These are phyloP conservation scores for Allium sativum DNA, from an alignment of 106 monocot species.

Conservation along the genomic window DNA sequence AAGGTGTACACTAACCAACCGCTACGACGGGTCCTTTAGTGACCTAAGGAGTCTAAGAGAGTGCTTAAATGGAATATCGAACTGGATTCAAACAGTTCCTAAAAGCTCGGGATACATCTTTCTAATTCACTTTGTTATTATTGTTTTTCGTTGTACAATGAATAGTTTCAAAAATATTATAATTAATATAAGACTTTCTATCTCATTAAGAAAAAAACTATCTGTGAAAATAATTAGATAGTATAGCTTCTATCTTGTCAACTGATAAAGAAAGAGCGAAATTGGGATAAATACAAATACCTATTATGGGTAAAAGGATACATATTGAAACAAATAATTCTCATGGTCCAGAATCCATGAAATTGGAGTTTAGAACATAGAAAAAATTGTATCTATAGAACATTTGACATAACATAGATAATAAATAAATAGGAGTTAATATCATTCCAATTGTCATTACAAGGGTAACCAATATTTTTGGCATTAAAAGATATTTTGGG, in stretches of 20 bases:
- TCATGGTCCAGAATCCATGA: too few species aligned
- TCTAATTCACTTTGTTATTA: too few species aligned
- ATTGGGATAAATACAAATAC: slow-evolving; percentile 5
- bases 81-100: too few species aligned
- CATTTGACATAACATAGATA: slow-evolving; percentile 7
- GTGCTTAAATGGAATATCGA: too few species aligned
- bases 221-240: slow-evolving; percentile 1
- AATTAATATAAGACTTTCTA: neutral
- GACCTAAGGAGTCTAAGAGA: too few species aligned
- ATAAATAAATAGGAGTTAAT: slow-evolving; percentile 4
- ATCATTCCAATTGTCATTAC: slow-evolving; percentile 7
- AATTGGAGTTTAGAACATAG: too few species aligned
- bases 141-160: neutral
- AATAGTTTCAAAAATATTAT: neutral
- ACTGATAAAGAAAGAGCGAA: slow-evolving; percentile 4
- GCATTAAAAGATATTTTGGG: slow-evolving; percentile 12
- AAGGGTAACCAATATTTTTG: slow-evolving; percentile 8
- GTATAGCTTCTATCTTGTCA: slow-evolving; percentile 1
- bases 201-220: neutral
- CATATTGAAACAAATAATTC: too few species aligned
- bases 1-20: too few species aligned
- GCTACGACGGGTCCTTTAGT: too few species aligned
- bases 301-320: too few species aligned
- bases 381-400: neutral
- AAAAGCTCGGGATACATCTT: too few species aligned